Evolutionary conservation across 2,329 filamentous ascomycete genomes (phyloP), one percentile per base, ranked within the genome.

Genomic region (Trichoderma simmonsii): DNA sequence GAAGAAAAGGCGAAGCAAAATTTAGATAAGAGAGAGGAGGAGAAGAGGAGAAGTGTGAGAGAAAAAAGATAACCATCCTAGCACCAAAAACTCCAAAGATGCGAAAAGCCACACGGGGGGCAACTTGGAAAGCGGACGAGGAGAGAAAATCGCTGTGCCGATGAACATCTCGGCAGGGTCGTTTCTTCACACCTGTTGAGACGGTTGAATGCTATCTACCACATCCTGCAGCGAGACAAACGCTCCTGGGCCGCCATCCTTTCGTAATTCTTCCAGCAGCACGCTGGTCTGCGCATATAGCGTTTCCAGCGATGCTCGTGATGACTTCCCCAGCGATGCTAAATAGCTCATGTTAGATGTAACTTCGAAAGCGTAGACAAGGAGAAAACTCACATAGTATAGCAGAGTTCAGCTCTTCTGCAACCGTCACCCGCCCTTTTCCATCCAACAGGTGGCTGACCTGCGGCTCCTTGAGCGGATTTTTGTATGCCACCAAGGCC

Each of bases 261-360:
- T 89, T 61, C 92, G 89, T 15, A 97, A 86, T 71, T 95, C 92
- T 72, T 94, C 92, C n/a, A 98, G 87, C 15, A 98, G 85, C 1
- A 93, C 93, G 74, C 91, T 92, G 1, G 94, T 97, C 82, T 98
- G 94, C 73, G 95, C 92, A 78, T 93, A 94, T 6, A 98, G 81
- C 73, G 90, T 91, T 81, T 98, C 95, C 34, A 99, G 82, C 1
- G 94, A 93, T 2, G 96, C 93, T 5, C 91, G 90, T 3, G 93
- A 94, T 0, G 94, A 95, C 82, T 97, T 97, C 64, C 96, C 96
- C 3, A 98, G 86, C 0, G 93, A 97, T 56, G 94, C 95, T 98
- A 51, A 48, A 26, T 21, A 6, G 32, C 36, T 6, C 6, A 48
- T 14, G 69, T 79, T 77, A 79, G 77, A 70, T 15, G 30, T 24